A percentile compares a stretch with the other conserved stretches of the same genome.
These are phyloP conservation scores for Trebouxia sp. DNA, from an alignment of 139 green algal genomes.

Conservation along the genomic window DNA sequence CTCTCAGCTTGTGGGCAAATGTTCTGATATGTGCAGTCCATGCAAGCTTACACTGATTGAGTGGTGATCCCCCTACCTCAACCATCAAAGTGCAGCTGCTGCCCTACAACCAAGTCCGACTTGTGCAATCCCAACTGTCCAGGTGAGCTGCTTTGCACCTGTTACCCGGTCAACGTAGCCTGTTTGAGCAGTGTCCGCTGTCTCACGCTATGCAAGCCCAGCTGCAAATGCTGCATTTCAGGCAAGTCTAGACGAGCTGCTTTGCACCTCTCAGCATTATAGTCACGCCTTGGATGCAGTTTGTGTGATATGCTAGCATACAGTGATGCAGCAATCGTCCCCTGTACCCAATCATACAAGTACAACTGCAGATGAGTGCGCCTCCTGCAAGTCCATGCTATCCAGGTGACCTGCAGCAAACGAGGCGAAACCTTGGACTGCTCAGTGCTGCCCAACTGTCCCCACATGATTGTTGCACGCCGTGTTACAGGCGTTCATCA, in stretches of 20 bases:
- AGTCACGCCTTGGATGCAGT: no score
- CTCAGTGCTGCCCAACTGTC: no score
- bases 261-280: not conserved
- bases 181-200: not conserved
- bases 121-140: conserved; percentile 90
- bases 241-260: no score
- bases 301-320: no score
- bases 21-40: not conserved
- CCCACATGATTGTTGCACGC: not conserved
- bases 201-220: no score
- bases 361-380: no score
- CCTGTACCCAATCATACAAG: no score
- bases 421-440: no score
- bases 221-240: not conserved
- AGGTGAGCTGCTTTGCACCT: conserved; percentile 44
- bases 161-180: not conserved
- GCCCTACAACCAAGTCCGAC: conserved; percentile 87
- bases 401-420: no score
- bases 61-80: conserved; percentile 59
- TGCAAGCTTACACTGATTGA: not conserved
- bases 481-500: conserved; percentile 80
- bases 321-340: no score
- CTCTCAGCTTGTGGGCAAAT: no score
- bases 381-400: no score
- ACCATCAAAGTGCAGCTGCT: conserved; percentile 90